These are phyloP conservation scores for Chrysosporium queenslandicum DNA, from an alignment of 2,329 filamentous ascomycete genomes.

Conservation along the genomic window DNA sequence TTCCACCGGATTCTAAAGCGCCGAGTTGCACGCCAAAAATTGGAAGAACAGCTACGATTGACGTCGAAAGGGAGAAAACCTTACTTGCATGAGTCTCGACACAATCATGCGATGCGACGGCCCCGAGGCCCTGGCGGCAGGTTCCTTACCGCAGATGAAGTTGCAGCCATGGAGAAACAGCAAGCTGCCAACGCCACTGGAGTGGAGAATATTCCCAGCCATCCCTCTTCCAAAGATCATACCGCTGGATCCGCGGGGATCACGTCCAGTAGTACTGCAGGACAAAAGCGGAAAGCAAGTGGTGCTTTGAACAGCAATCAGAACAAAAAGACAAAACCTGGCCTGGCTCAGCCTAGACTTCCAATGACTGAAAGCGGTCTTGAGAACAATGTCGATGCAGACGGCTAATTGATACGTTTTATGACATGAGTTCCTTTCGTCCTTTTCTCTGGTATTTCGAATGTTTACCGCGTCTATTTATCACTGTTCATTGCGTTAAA, in stretches of 20 bases:
- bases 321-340: constrained; percentile 44
- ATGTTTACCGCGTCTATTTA: constrained; percentile 17
- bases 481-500: constrained; percentile 6
- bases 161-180: constrained; percentile 69
- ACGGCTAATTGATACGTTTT: constrained; percentile 29
- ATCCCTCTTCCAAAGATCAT: constrained; percentile 2
- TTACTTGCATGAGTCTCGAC: constrained; percentile 91
- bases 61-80: constrained; percentile 95
- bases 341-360: constrained; percentile 31
- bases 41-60: constrained; percentile 83
- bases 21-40: constrained; percentile 78
- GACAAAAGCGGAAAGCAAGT: constrained; percentile 45
- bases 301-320: constrained; percentile 30
- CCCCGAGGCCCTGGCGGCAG: constrained; percentile 88
- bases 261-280: constrained; percentile 26
- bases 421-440: constrained; percentile 13
- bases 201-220: constrained; percentile 25
- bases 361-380: constrained; percentile 18
- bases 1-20: constrained; percentile 96
- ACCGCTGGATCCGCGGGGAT: neutral
- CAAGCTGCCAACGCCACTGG: constrained; percentile 26
- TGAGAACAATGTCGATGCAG: constrained; percentile 42
- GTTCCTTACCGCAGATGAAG: constrained; percentile 93
- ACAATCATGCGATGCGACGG: constrained; percentile 95
- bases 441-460: constrained; percentile 16